phyloP scores from a whole-genome alignment of 371 early-diverging fungal species.

The Basidiobolus meristosporus region DNA sequence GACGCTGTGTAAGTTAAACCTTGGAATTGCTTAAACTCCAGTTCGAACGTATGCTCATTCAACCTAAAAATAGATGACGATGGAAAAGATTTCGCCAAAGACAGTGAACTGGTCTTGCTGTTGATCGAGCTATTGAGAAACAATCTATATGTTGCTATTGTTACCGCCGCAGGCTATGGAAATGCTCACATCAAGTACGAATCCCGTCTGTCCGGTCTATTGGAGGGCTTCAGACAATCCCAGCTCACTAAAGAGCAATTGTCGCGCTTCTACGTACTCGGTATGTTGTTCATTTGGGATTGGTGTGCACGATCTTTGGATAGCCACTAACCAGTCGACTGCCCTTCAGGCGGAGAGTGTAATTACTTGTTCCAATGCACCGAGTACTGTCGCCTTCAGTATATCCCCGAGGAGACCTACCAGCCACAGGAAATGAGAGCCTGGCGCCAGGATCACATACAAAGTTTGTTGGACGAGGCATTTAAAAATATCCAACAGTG shows the following conservation, averaged over 20 bases:
- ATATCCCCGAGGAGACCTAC: constrained; percentile 28
- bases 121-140: constrained; percentile 32
- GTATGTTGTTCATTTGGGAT: constrained; percentile 5
- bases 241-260: constrained; percentile 19
- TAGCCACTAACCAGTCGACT: too few species aligned
- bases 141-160: constrained; percentile 48
- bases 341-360: constrained; percentile 34
- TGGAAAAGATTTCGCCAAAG: constrained; percentile 51
- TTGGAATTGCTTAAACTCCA: not conserved
- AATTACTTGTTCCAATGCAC: constrained; percentile 58
- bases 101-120: constrained; percentile 30
- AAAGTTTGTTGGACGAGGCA: constrained; percentile 43
- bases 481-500: constrained; percentile 30
- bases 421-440: constrained; percentile 15
- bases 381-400: constrained; percentile 25
- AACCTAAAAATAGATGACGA: constrained; percentile 36
- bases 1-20: constrained; percentile 31
- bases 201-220: constrained; percentile 40
- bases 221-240: constrained; percentile 27
- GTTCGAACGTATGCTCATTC: too few species aligned
- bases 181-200: constrained; percentile 45
- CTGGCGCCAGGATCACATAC: constrained; percentile 27
- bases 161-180: constrained; percentile 73
- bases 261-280: constrained; percentile 49
- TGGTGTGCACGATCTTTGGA: too few species aligned